Conservation (phyloP, 2,329 filamentous ascomycete species). For the Calonectria crousiana region DNA sequence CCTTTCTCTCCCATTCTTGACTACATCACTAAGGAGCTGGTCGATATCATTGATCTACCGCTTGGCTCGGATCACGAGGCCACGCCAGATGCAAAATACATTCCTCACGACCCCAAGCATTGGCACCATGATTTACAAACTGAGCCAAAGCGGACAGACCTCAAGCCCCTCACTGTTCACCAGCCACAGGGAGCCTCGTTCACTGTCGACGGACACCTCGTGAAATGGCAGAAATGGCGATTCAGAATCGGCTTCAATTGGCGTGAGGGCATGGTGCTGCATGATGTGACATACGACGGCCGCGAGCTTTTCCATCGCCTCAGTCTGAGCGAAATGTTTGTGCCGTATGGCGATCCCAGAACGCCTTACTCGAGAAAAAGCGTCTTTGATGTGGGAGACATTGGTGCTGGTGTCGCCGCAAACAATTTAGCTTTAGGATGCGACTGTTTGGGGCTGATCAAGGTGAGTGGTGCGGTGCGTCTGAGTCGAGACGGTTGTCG, state of each 20-base stretch:
- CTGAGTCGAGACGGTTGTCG: background rate
- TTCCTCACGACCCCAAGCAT: conserved; percentile 46
- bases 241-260: conserved; percentile 78
- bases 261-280: conserved; percentile 77
- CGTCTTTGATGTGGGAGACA: conserved; percentile 80
- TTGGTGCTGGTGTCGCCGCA: conserved; percentile 74
- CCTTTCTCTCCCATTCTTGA: conserved; percentile 34
- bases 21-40: conserved; percentile 28
- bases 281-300: conserved; percentile 76
- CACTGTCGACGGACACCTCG: conserved; percentile 60
- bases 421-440: conserved; percentile 80
- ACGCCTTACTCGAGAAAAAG: conserved; percentile 76
- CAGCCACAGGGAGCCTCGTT: conserved; percentile 80
- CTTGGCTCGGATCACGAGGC: conserved; percentile 25
- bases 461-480: background rate
- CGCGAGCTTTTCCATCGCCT: conserved; percentile 76
- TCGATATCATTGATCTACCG: conserved; percentile 28
- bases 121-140: conserved; percentile 60
- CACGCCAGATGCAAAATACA: conserved; percentile 14
- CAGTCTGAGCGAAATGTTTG: conserved; percentile 78
- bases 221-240: conserved; percentile 76
- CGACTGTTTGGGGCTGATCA: conserved; percentile 76
- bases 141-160: conserved; percentile 56
- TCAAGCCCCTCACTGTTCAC: conserved; percentile 79
- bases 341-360: conserved; percentile 76